Evolutionary conservation across 2,329 filamentous ascomycete genomes (phyloP).

Genomic region (Aspergillus sp.): DNA sequence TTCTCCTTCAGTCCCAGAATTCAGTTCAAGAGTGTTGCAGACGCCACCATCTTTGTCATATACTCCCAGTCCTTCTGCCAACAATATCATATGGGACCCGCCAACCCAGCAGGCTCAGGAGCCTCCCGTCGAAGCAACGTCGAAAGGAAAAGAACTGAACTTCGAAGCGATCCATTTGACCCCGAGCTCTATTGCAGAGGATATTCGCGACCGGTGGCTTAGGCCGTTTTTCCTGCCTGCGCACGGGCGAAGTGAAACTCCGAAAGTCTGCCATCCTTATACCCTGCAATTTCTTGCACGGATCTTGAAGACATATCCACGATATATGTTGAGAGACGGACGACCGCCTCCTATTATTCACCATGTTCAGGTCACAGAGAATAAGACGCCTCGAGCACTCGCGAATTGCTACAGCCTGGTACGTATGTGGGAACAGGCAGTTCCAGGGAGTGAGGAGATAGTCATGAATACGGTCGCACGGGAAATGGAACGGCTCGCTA

Average conservation of each 20-base stretch:
- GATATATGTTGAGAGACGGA: constrained; percentile 20
- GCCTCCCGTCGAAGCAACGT: no score
- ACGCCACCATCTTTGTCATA: no score
- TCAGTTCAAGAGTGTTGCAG: no score
- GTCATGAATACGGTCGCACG: constrained; percentile 21
- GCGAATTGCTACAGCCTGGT: constrained; percentile 33
- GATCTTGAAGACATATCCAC: constrained; percentile 29
- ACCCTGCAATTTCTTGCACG: constrained; percentile 29
- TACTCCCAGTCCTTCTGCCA: no score
- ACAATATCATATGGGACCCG: no score
- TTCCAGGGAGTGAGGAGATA: constrained; percentile 30
- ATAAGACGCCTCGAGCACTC: constrained; percentile 17
- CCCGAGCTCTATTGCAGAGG: background rate
- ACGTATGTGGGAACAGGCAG: constrained; percentile 30
- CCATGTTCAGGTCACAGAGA: constrained; percentile 17
- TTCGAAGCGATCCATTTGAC: no score
- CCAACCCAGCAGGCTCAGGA: no score
- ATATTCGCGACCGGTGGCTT: constrained; percentile 34
- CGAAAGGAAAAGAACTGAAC: no score
- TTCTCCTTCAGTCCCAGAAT: no score
- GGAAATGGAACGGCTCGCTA: constrained; percentile 29
- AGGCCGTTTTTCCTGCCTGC: constrained; percentile 26
- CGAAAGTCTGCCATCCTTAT: constrained; percentile 24
- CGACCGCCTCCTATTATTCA: constrained; percentile 31
- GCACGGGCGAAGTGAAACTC: constrained; percentile 19